phyloP scores from a whole-genome alignment of 2,329 filamentous ascomycete genomes.

The Colletotrichum spaethianum region DNA sequence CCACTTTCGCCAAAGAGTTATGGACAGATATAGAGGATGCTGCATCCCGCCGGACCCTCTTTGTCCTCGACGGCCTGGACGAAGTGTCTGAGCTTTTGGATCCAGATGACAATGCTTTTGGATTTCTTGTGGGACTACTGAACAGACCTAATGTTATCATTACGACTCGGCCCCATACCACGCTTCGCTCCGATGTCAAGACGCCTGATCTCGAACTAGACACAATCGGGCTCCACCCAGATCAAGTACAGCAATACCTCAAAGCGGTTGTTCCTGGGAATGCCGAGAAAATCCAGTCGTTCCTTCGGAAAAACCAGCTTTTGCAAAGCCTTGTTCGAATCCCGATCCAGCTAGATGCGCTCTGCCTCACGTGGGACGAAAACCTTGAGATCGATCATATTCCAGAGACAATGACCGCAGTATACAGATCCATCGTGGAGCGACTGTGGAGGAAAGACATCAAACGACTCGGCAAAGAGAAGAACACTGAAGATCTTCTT shows the following conservation, averaged over 20 bases:
- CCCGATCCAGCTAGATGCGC: slow-evolving; percentile 60
- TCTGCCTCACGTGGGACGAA: slow-evolving; percentile 59
- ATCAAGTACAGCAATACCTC: slow-evolving; percentile 54
- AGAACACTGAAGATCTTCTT: too few relatives aligned
- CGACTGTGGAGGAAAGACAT: slow-evolving; percentile 57
- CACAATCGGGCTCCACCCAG: slow-evolving; percentile 55
- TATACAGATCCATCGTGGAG: slow-evolving; percentile 52
- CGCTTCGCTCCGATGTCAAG: background rate
- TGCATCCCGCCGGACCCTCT: slow-evolving; percentile 47
- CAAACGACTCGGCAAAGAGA: slow-evolving; percentile 42
- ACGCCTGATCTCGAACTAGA: slow-evolving; percentile 55
- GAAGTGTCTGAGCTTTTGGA: slow-evolving; percentile 51
- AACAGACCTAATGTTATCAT: background rate
- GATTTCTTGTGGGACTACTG: background rate
- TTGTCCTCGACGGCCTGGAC: slow-evolving; percentile 60
- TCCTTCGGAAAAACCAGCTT: slow-evolving; percentile 37
- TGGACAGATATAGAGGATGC: background rate
- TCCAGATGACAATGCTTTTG: too few relatives aligned
- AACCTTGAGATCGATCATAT: background rate
- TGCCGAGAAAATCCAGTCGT: background rate
- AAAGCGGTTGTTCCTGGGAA: slow-evolving; percentile 37
- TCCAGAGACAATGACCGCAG: slow-evolving; percentile 52
- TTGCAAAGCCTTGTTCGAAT: slow-evolving; percentile 57
- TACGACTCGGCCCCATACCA: background rate
- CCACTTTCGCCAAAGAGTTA: background rate